Percentiles rank a stretch among this genome's conserved stretches.
Conservation (phyloP, 1,284 basidiomycete species). For the Amylostereum areolatum region DNA sequence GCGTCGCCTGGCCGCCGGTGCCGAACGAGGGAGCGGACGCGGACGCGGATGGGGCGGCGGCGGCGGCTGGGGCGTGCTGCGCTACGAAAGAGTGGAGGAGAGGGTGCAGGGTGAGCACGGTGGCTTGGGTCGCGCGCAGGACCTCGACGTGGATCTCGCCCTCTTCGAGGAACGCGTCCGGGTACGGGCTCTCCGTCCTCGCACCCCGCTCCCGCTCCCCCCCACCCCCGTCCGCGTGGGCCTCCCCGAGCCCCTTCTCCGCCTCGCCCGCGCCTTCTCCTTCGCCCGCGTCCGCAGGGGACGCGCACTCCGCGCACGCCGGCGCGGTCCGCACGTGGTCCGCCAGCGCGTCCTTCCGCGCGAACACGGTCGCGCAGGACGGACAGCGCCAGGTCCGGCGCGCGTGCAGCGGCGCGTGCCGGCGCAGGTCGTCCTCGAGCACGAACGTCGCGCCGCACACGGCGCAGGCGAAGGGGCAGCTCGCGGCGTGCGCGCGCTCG, state of each 20-base stretch:
- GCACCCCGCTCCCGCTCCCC: conserved; percentile 35
- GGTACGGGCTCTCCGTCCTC: conserved; percentile 31
- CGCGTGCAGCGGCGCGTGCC: conserved; percentile 63
- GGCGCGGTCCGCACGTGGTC: conserved; percentile 58
- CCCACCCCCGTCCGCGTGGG: conserved; percentile 18
- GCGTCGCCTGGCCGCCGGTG: conserved; percentile 49
- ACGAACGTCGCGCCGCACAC: conserved; percentile 67
- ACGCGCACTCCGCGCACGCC: conserved; percentile 22
- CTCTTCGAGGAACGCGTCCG: conserved; percentile 49
- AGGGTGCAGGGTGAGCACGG: conserved; percentile 47
- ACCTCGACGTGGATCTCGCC: conserved; percentile 52
- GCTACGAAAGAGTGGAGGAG: conserved; percentile 55
- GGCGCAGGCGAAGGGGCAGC: conserved; percentile 57
- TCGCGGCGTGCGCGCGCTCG: conserved; percentile 53
- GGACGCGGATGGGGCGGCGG: conserved; percentile 24
- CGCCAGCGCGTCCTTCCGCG: conserved; percentile 69
- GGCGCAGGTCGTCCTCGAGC: conserved; percentile 70
- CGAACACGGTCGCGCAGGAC: conserved; percentile 67
- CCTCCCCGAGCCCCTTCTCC: too few species aligned
- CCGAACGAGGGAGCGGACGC: conserved; percentile 30
- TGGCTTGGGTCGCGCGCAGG: conserved; percentile 44
- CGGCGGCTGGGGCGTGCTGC: conserved; percentile 31
- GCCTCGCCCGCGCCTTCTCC: too few species aligned
- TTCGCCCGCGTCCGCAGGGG: not conserved
- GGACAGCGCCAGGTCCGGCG: conserved; percentile 64